Conservation (phyloP, 345 rosid genomes). For the Clarkia xantiana region DNA sequence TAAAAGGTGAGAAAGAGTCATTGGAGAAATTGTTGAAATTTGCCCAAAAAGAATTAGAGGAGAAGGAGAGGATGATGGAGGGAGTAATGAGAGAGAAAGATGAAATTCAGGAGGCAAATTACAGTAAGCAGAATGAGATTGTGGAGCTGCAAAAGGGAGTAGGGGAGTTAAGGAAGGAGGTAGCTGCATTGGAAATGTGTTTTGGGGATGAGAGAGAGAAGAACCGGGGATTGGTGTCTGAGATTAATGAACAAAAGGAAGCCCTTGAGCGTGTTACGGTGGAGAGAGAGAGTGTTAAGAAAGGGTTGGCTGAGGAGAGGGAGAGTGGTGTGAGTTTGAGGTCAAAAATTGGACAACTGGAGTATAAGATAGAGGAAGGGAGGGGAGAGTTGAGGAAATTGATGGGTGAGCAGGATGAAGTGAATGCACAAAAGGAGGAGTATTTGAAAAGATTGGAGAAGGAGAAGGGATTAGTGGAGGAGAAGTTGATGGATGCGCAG, state of each 20-base stretch:
- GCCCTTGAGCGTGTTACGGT: constrained; percentile 16
- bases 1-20: constrained; percentile 17
- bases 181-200: constrained; percentile 16
- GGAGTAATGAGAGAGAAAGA: constrained; percentile 24
- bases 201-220: constrained; percentile 17
- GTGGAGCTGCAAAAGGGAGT: constrained; percentile 23
- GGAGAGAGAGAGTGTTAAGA: constrained; percentile 27
- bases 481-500: constrained; percentile 26
- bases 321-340: constrained; percentile 19
- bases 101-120: constrained; percentile 28
- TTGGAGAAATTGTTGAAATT: constrained; percentile 12
- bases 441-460: constrained; percentile 16
- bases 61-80: constrained; percentile 20
- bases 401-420: constrained; percentile 15
- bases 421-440: constrained; percentile 19
- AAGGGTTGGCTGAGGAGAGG: constrained; percentile 30
- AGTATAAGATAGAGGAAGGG: constrained; percentile 22
- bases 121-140: constrained; percentile 26
- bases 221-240: constrained; percentile 17
- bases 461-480: constrained; percentile 29
- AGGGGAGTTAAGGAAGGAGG: constrained; percentile 17
- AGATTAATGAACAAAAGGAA: constrained; percentile 16
- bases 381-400: constrained; percentile 19
- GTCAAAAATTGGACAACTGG: constrained; percentile 22
- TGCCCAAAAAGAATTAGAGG: constrained; percentile 12